A percentile compares a stretch with the other conserved stretches of the same genome.
Evolutionary conservation across 305 asterid species (phyloP).

Genomic region (Caryopteris hybrid): DNA sequence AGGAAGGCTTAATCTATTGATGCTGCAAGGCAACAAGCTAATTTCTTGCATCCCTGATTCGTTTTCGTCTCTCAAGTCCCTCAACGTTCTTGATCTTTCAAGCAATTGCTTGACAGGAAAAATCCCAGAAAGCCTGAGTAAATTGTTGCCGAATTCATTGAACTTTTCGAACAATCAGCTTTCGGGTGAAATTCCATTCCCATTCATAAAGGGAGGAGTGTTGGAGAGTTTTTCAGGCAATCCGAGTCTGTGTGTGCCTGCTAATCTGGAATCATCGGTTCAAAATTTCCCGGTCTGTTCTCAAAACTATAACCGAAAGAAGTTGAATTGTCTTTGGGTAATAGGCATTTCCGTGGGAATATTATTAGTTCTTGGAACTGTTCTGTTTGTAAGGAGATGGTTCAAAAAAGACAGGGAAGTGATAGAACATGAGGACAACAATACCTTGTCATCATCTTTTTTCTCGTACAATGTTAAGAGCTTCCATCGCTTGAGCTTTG

Average conservation of each 20-base stretch:
- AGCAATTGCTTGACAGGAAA: constrained; percentile 51
- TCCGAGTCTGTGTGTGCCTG: constrained; percentile 58
- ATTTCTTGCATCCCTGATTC: constrained; percentile 71
- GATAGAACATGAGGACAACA: constrained; percentile 39
- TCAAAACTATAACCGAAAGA: constrained; percentile 28
- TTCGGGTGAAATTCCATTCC: constrained; percentile 63
- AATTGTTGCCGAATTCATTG: constrained; percentile 64
- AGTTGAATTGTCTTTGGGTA: constrained; percentile 43
- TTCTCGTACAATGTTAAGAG: constrained; percentile 73
- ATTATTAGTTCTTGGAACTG: constrained; percentile 37
- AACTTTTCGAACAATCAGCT: constrained; percentile 75
- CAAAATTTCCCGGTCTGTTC: constrained; percentile 40
- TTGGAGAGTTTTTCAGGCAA: constrained; percentile 71
- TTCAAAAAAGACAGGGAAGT: constrained; percentile 28
- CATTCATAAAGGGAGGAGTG: constrained; percentile 58
- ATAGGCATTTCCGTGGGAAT: constrained; percentile 42
- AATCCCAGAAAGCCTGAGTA: constrained; percentile 48
- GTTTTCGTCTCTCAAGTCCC: constrained; percentile 43
- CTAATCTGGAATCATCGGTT: constrained; percentile 17
- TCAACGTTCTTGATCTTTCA: constrained; percentile 83
- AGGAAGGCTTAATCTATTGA: constrained; percentile 54
- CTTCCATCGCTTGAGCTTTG: constrained; percentile 74
- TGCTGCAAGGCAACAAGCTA: constrained; percentile 57
- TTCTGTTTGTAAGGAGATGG: constrained; percentile 54
- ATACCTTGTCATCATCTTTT: constrained; percentile 42